Evolutionary conservation across 2,329 filamentous ascomycete species (phyloP), one percentile per base, ranked within the genome.

Genomic region (Fusarium mundagurra): DNA sequence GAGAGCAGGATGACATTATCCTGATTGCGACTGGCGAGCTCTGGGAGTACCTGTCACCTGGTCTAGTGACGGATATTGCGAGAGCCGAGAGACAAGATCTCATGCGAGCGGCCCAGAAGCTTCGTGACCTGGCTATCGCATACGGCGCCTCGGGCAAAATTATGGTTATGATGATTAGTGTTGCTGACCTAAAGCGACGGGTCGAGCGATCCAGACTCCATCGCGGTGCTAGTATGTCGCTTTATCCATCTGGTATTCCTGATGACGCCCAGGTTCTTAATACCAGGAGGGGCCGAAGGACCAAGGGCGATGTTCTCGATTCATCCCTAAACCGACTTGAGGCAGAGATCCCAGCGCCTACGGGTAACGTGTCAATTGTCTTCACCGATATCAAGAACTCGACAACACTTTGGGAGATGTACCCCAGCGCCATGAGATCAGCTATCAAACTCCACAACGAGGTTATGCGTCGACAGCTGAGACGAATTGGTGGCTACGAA

Each of bases 381-480:
- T 99, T 99, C 82, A 99, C 96, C 1, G 96, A 99, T 85, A 99
- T 99, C 88, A 98, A 98, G 87, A 98, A 96, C 84, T 98, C 96
- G 31, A 99, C 96, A 2, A 91, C 94, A 44, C 86, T 99, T 12
- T 99, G 96, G 96, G 96, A 99, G 83, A 95, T 94, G 62, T 97
- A 96, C 80, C 94, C 95, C 2, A 93, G 93, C 70, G 95, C 96
- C 27, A 99, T 99, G 96, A 91, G 96, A 78, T 96, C 95, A 20
- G 95, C 95, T 24, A 99, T 99, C 84, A 97, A 96, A 83, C 92
- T 98, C 76, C 96, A 99, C 87, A 99, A 99, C 82, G 95, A 98
- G 78, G 91, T 98, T 51, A 97, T 99, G 92, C 93, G 96, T 75
- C 90, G 96, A 64, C 96, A 98, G 81, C 86, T 99, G 76, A 92